Percentiles rank a stretch among this genome's conserved stretches.
Evolutionary conservation across 2,329 filamentous ascomycete species (phyloP).

Genomic region (Parastagonospora avenae): DNA sequence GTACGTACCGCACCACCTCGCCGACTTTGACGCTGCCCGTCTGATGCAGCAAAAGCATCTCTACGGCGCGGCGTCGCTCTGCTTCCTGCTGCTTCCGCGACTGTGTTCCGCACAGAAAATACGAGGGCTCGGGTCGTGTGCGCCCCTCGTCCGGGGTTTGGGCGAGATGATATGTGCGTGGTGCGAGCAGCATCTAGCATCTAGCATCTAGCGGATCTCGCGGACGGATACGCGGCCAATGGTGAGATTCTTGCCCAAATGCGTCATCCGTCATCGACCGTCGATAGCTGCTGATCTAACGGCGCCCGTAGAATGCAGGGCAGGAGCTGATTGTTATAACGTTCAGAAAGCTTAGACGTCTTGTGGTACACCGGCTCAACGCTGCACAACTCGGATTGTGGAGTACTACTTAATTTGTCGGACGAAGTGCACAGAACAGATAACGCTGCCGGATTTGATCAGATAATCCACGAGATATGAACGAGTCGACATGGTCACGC

Average conservation of each 20-base stretch:
- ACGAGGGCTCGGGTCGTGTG: constrained; percentile 36
- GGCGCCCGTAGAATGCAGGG: background rate
- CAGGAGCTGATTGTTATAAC: too few species aligned
- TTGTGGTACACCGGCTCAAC: background rate
- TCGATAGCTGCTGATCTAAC: constrained; percentile 11
- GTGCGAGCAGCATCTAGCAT: constrained; percentile 52
- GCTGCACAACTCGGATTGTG: background rate
- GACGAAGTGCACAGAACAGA: background rate
- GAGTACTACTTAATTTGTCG: background rate
- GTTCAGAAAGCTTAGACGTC: background rate
- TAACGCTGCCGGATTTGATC: background rate
- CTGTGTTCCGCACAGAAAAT: constrained; percentile 35
- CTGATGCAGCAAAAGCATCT: constrained; percentile 91
- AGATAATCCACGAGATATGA: background rate
- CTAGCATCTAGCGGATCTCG: constrained; percentile 31
- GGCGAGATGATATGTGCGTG: constrained; percentile 47
- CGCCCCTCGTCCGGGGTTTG: constrained; percentile 42
- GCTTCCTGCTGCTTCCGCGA: constrained; percentile 41
- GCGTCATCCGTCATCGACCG: constrained; percentile 27
- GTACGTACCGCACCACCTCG: constrained; percentile 80
- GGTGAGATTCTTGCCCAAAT: constrained; percentile 9
- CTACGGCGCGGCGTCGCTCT: constrained; percentile 39
- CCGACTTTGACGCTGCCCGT: constrained; percentile 90
- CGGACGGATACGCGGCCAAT: constrained; percentile 21
- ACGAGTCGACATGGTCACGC: constrained; percentile 1